Conservation (phyloP, 257 asterid species). For the Leptodermis oblonga region DNA sequence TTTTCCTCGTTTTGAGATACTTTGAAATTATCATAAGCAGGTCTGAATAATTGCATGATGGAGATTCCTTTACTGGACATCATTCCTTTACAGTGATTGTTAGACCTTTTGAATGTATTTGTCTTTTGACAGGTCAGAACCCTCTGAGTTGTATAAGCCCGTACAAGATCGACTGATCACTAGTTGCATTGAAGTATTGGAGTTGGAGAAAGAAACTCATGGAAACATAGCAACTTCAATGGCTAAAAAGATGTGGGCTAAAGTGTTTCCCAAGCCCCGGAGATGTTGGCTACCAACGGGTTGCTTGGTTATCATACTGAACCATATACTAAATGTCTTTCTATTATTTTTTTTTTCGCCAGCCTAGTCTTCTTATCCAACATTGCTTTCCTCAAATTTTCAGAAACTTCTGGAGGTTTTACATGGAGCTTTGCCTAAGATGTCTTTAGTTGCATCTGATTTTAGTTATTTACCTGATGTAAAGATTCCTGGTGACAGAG, state of each 20-base stretch:
- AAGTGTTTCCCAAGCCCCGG: conserved; percentile 80
- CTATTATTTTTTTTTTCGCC: not conserved
- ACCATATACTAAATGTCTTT: not conserved
- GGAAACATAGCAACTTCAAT: conserved; percentile 46
- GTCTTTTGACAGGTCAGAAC: conserved; percentile 48
- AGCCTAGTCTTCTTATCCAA: conserved; percentile 14
- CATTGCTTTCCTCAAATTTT: conserved; percentile 20
- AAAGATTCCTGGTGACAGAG: conserved; percentile 84
- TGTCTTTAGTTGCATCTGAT: conserved; percentile 93
- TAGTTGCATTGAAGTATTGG: conserved; percentile 73
- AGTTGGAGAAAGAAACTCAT: conserved; percentile 38
- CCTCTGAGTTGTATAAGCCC: conserved; percentile 71
- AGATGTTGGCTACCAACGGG: conserved; percentile 98
- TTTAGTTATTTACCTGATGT: conserved; percentile 96
- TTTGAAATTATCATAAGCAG: not conserved
- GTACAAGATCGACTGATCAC: conserved; percentile 62
- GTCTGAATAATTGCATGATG: not conserved
- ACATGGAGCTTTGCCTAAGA: conserved; percentile 94
- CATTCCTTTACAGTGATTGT: not conserved
- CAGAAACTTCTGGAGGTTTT: conserved; percentile 92
- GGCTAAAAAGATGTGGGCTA: conserved; percentile 48
- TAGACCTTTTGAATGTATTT: not conserved
- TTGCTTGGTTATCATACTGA: conserved; percentile 52
- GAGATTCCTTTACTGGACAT: not conserved
- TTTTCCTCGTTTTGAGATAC: not conserved